Base-by-base conservation (phyloP, 2,329 filamentous ascomycete species). In the Claviceps digitariae region DNA sequence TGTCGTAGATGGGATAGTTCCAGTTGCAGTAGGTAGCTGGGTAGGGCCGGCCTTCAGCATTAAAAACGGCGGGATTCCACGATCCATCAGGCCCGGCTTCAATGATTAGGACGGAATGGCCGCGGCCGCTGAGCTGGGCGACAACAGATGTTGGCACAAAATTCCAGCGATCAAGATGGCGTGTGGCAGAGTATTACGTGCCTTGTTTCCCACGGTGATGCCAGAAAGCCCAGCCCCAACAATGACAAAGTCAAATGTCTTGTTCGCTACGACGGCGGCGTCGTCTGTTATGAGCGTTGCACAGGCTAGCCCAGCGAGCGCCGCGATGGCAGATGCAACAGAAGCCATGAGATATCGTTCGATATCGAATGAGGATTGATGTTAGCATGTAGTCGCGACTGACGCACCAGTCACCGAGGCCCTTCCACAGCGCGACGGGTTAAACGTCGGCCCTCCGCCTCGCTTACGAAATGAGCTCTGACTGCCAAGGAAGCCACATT, bases 151-250 rank as follows among this genome's bases (percentile, higher is more conserved):
- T 46, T 46, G 44, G 44, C 44, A n/a, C 44, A 8, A 29, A 13
- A n/a, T 29, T 8, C 6, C 23, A 10, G 12, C 8, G 2, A 4
- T n/a, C 15, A 38, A n/a, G n/a, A 10, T 20, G 23, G 25, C 21
- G 15, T n/a, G 23, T 10, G 44, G 25, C 8, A 38, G 29, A 34
- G 15, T n/a, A 38, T 36, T 15, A 31, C 51, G n/a, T 45, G 53
- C 56, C 53, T 58, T 58, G 31, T 57, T 58, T 20, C 50, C 56
- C 10, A 56, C 55, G 1, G 53, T 55, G 1, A 72, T 63, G 13
- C 71, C 70, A 17, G 62, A 60, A 7, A 72, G 59, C 1, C 70
- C 69, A 8, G 66, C 70, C 10, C 69, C 70, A 7, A 72, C 57
- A n/a, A 72, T 59, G 6, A 70, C 58, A 1, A 69, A 67, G 51